phyloP scores from a whole-genome alignment of 2,329 filamentous ascomycete species.

The Gremmenia infestans region DNA sequence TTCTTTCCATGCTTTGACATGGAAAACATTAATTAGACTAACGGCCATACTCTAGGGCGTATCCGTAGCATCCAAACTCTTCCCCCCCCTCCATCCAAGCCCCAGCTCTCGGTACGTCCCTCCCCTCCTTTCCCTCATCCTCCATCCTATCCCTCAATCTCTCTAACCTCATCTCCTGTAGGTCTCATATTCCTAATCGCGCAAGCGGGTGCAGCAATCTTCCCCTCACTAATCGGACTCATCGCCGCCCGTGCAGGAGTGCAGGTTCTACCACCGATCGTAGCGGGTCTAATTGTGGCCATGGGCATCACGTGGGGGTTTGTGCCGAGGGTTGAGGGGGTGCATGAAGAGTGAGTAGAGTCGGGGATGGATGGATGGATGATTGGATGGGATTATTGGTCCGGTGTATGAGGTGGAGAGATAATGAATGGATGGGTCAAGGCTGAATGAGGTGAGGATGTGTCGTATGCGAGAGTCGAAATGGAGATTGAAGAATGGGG shows the following conservation, averaged over 20 bases:
- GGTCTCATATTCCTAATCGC: constrained; percentile 53
- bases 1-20: neutral
- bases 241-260: constrained; percentile 43
- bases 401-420: neutral
- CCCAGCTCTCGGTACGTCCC: constrained; percentile 39
- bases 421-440: neutral
- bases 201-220: constrained; percentile 50
- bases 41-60: constrained; percentile 40
- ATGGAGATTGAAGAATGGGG: no score
- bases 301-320: constrained; percentile 45
- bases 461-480: no score
- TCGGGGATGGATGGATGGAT: neutral
- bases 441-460: no score
- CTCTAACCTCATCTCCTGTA: neutral
- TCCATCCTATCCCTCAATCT: no score
- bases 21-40: neutral
- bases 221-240: constrained; percentile 51
- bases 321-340: constrained; percentile 26
- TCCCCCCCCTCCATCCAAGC: constrained; percentile 41
- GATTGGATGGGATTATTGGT: neutral
- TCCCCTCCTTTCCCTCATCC: no score
- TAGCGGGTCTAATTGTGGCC: constrained; percentile 42
- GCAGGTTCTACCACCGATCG: constrained; percentile 45
- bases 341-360: neutral
- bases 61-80: constrained; percentile 47